These are phyloP conservation scores for Dryadomyces sulphureus DNA, from an alignment of 2,329 filamentous ascomycete species.

Conservation along the genomic window DNA sequence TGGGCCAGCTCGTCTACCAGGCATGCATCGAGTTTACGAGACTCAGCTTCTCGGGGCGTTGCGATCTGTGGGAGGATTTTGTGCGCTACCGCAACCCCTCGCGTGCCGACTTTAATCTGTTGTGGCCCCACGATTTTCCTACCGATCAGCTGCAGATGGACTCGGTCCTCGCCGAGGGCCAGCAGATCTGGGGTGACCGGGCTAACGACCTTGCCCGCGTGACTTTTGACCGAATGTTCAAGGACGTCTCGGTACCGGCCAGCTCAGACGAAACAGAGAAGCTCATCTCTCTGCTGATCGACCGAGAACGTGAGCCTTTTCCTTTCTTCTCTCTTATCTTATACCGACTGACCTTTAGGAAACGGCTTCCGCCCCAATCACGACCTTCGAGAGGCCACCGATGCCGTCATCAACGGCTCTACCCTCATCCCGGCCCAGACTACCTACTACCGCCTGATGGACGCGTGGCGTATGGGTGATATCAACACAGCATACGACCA, in stretches of 20 bases:
- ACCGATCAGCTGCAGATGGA: conserved; percentile 38
- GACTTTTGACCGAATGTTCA: conserved; percentile 7
- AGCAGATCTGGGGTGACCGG: conserved; percentile 30
- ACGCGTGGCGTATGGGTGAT: conserved; percentile 83
- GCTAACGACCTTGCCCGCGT: conserved; percentile 3
- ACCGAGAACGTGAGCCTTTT: conserved; percentile 5
- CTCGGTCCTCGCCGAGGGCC: conserved; percentile 33
- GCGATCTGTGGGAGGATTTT: conserved; percentile 70
- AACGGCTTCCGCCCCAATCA: conserved; percentile 7
- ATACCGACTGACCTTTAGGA: neutral
- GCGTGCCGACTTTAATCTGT: conserved; percentile 44
- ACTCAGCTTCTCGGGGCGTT: conserved; percentile 64
- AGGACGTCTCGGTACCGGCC: conserved; percentile 3
- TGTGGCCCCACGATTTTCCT: conserved; percentile 30
- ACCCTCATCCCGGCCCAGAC: conserved; percentile 31
- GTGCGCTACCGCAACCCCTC: conserved; percentile 69
- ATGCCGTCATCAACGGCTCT: conserved; percentile 4
- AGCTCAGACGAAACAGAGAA: conserved; percentile 10
- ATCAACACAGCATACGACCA: conserved; percentile 82
- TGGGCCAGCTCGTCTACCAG: conserved; percentile 68
- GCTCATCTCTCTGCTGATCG: conserved; percentile 8
- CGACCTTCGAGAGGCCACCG: conserved; percentile 2
- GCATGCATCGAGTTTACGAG: conserved; percentile 66
- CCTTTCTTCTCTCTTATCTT: neutral
- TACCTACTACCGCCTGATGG: conserved; percentile 38